Base-by-base conservation (phyloP, 352 stramenopile genomes). In the Phytophthora sansomeana region DNA sequence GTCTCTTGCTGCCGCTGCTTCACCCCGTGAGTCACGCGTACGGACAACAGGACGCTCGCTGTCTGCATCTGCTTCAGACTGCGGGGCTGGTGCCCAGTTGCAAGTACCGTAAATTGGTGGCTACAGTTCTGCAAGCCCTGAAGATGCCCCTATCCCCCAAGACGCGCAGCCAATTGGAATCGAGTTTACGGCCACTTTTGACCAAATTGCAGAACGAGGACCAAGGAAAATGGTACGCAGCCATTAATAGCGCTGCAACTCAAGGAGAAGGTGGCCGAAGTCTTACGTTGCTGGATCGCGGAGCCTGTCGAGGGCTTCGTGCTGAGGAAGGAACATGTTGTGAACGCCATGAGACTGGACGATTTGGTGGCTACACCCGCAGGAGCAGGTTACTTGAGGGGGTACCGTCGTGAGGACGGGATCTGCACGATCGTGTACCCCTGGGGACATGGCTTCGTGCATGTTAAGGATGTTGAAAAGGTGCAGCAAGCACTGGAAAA, bases 11-110 rank as follows among this genome's bases (percentile, higher is more conserved):
- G 32, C 77, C 77, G 39, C 58, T 95, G 19, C 51, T 83, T 10
- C 54, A 47, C 9, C 83, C 84, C 17, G 63, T 58, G 6, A 56
- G 55, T 43, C 80, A 90, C 68, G 53, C 67, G 9, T 92, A 91
- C 67, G 80, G 81, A 47, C 68, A 90, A 65, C 79, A 78, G 10
- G 87, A 93, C 55, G 51, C 73, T 17, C 83, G 81, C 13, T 93
- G 87, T 75, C 74, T 95, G 36, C 83, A 91, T 26, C 58, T 91
- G 64, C 72, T 95, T 42, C 80, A 93, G n/a, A n/a, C n/a, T n/a
- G 67, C 85, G 41, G 83, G 81, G 3, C 55, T 80, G 7, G 76
- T 93, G 58, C 87, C 87, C 13, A 93, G 84, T 51, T 63, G 81
- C 39, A 83, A 86, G 41, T 62, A 74, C 30, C 76, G 86, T 19